Percentiles rank a stretch among this genome's conserved stretches.
Evolutionary conservation across 83 land plant species (phyloP).

Genomic region (Diphasiastrum complanatum): DNA sequence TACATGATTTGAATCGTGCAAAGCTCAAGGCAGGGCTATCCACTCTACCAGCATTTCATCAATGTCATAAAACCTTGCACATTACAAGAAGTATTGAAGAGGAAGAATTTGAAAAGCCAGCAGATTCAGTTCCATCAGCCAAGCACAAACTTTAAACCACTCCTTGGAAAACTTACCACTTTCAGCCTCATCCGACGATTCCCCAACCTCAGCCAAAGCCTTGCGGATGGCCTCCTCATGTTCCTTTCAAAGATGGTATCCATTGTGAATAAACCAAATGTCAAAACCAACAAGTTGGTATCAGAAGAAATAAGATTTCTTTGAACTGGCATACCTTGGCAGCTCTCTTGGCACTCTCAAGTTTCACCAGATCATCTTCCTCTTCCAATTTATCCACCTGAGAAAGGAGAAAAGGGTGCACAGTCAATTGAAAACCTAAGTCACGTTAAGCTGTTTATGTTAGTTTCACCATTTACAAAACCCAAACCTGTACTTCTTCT

Average conservation of each 20-base stretch:
- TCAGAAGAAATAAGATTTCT: neutral
- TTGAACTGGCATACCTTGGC: constrained; percentile 15
- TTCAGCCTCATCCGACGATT: constrained; percentile 64
- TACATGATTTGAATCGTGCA: no score
- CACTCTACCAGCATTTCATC: no score
- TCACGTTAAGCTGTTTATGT: no score
- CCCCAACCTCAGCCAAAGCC: constrained; percentile 32
- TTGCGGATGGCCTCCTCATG: constrained; percentile 29
- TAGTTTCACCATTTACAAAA: no score
- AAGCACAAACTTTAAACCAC: neutral
- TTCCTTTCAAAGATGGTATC: constrained; percentile 2
- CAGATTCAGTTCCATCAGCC: neutral
- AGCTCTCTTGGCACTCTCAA: constrained; percentile 23
- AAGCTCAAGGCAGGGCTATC: no score
- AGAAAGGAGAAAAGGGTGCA: no score
- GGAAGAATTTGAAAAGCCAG: neutral
- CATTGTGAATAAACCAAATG: neutral
- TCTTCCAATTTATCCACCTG: constrained; percentile 24
- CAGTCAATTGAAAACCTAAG: no score
- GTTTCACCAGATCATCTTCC: constrained; percentile 19
- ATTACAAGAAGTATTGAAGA: neutral
- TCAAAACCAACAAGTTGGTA: neutral
- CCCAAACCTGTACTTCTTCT: no score
- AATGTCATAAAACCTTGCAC: no score
- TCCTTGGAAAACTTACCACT: constrained; percentile 52